Evolutionary conservation across 164 flowering plant genomes (phyloP).

Genomic region (Hamamelis virginiana): DNA sequence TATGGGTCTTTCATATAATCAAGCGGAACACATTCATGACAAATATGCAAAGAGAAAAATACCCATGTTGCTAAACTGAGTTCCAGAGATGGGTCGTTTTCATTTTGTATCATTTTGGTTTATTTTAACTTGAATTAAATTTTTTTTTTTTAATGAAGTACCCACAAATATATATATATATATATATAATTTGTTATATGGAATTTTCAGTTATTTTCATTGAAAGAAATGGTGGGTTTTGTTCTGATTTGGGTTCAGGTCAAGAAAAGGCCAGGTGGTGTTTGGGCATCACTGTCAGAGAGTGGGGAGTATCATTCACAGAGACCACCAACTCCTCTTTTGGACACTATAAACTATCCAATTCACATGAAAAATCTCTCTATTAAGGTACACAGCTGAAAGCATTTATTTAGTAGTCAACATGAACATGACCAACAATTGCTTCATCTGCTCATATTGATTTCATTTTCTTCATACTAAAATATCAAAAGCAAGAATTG

Average conservation of each 20-base stretch:
- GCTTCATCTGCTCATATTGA: too few relatives aligned
- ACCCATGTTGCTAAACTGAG: neutral
- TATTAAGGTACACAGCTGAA: conserved; percentile 43
- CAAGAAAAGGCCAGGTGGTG: conserved; percentile 47
- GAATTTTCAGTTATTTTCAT: conserved; percentile 5
- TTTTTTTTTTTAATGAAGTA: too few relatives aligned
- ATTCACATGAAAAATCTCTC: conserved; percentile 98
- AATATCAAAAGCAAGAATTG: too few relatives aligned
- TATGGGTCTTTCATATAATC: neutral
- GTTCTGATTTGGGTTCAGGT: conserved; percentile 38
- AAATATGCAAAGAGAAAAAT: neutral
- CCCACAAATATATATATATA: neutral
- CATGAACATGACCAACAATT: too few relatives aligned
- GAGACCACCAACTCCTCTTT: conserved; percentile 89
- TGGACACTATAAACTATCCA: conserved; percentile 95
- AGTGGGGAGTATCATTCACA: conserved; percentile 71
- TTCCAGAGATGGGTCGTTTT: too few relatives aligned
- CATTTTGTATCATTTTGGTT: too few relatives aligned
- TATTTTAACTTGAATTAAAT: too few relatives aligned
- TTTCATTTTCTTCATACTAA: too few relatives aligned
- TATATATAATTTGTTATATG: conserved; percentile 1
- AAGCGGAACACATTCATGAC: neutral
- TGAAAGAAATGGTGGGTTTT: conserved; percentile 30
- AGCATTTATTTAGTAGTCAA: neutral
- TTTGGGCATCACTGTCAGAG: conserved; percentile 75